Conservation (phyloP, 1,284 basidiomycete species). For the Irpex sp. region DNA sequence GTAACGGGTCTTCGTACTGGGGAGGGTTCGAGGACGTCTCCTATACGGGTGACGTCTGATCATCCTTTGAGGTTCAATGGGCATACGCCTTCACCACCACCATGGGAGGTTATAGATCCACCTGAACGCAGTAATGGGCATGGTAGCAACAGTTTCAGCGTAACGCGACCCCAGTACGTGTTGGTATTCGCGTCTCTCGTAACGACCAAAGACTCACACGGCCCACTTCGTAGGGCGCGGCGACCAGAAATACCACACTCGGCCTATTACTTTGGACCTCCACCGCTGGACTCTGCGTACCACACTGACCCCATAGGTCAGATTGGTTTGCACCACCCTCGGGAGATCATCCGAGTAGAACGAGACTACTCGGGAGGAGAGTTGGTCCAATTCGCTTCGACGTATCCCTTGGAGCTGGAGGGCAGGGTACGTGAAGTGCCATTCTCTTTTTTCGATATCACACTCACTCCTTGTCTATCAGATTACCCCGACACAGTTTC, state of each 20-base stretch:
- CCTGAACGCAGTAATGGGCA: constrained; percentile 30
- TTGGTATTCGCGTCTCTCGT: neutral
- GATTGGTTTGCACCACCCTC: constrained; percentile 79
- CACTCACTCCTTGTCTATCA: constrained; percentile 26
- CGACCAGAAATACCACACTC: constrained; percentile 67
- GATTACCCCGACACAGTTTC: constrained; percentile 81
- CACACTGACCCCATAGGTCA: constrained; percentile 75
- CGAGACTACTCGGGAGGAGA: constrained; percentile 82
- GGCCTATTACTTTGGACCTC: constrained; percentile 81
- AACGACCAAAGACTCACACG: neutral
- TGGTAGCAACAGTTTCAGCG: neutral
- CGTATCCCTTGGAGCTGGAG: constrained; percentile 81
- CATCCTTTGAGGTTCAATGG: constrained; percentile 32
- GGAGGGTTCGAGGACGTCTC: constrained; percentile 1
- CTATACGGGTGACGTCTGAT: constrained; percentile 14
- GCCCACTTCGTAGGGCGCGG: constrained; percentile 15
- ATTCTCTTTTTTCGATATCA: constrained; percentile 7
- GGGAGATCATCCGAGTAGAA: constrained; percentile 80
- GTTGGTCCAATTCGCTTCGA: constrained; percentile 73
- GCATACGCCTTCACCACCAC: constrained; percentile 47
- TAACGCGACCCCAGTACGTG: neutral
- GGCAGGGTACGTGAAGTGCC: constrained; percentile 60
- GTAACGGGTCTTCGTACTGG: neutral
- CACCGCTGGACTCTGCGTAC: constrained; percentile 67
- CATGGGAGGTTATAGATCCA: constrained; percentile 57